These are phyloP conservation scores for Sporothrix pallida DNA, from an alignment of 2,329 filamentous ascomycete species.

Conservation along the genomic window DNA sequence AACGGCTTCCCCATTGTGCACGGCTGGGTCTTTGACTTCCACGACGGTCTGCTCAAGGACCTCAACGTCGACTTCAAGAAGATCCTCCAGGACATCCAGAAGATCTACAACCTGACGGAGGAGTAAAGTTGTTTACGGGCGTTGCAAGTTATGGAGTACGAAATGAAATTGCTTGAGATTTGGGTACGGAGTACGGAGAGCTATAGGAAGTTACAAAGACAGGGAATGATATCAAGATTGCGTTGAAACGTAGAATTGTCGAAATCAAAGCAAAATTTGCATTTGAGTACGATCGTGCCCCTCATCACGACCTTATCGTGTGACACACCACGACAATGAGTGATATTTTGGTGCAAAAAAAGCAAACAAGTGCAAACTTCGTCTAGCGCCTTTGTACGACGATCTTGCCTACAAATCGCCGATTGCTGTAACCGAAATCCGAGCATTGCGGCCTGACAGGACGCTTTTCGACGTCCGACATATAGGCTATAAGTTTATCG, in stretches of 20 bases:
- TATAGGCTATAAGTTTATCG: too few species aligned
- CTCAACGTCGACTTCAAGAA: slow-evolving; percentile 62
- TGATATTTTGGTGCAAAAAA: background rate
- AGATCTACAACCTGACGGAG: slow-evolving; percentile 56
- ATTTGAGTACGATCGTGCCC: too few species aligned
- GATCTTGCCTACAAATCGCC: background rate
- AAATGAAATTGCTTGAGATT: too few species aligned
- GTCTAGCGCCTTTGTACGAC: background rate
- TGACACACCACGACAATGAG: background rate
- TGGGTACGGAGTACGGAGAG: background rate
- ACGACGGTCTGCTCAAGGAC: slow-evolving; percentile 69
- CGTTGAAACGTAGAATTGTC: too few species aligned
- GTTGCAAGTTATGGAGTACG: too few species aligned
- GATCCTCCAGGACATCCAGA: slow-evolving; percentile 59
- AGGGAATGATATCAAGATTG: slow-evolving; percentile 7
- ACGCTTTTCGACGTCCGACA: too few species aligned
- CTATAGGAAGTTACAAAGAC: background rate
- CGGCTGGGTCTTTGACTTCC: slow-evolving; percentile 75
- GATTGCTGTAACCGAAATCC: background rate
- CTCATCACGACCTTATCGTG: background rate
- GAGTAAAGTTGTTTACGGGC: too few species aligned
- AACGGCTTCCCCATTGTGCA: slow-evolving; percentile 72
- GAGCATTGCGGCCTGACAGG: too few species aligned
- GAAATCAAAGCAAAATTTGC: too few species aligned
- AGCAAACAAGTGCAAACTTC: background rate